These are phyloP conservation scores for Magnolia changhungtana DNA, from an alignment of 164 flowering plant genomes.

Conservation along the genomic window DNA sequence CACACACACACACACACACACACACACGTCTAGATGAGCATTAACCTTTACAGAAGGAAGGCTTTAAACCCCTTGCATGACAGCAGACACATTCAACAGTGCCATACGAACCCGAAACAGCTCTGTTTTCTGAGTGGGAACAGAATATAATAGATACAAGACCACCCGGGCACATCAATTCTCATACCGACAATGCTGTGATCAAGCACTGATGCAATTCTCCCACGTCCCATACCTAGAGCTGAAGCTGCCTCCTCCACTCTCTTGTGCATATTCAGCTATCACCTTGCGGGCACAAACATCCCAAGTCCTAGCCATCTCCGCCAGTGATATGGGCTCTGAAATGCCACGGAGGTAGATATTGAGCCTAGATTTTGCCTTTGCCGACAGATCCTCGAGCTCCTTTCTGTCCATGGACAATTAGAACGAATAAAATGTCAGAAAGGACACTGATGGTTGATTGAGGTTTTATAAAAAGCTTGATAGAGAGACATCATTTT, in stretches of 20 bases:
- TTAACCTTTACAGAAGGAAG: too few species aligned
- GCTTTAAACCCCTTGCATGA: too few species aligned
- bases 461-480: background rate
- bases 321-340: conserved; percentile 70
- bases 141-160: too few species aligned
- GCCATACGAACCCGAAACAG: too few species aligned
- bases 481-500: too few species aligned
- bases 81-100: too few species aligned
- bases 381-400: conserved; percentile 63
- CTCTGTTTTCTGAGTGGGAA: too few species aligned
- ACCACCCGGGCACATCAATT: background rate
- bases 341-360: conserved; percentile 60
- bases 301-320: conserved; percentile 85
- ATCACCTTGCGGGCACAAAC: conserved; percentile 66
- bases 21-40: too few species aligned
- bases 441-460: background rate
- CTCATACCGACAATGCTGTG: background rate
- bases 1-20: too few species aligned
- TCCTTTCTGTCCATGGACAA: conserved; percentile 44
- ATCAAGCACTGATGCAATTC: conserved; percentile 44
- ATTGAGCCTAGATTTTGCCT: conserved; percentile 63
- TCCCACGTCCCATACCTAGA: conserved; percentile 85
- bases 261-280: conserved; percentile 60
- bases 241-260: conserved; percentile 87
- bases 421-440: background rate